A percentile compares a stretch with the other conserved stretches of the same genome.
These are phyloP conservation scores for Adansonia madagascariensis DNA, from an alignment of 441 rosid species.

Conservation along the genomic window DNA sequence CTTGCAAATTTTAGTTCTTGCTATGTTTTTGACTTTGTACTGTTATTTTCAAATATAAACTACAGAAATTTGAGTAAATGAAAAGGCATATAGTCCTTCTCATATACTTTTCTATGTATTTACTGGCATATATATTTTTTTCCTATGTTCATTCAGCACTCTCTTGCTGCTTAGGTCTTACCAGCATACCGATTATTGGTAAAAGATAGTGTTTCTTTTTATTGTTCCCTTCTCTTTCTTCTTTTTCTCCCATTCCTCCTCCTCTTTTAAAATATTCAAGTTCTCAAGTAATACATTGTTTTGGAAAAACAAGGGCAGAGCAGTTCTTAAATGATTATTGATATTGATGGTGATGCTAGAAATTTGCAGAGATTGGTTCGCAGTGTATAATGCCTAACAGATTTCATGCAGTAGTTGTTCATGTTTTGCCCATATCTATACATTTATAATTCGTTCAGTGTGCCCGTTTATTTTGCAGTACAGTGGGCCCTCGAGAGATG, in stretches of 20 bases:
- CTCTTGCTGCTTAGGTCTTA: neutral
- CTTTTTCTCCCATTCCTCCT: neutral
- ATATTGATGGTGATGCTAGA: neutral
- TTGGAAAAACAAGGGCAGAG: constrained; percentile 1
- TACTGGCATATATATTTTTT: neutral
- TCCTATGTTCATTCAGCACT: neutral
- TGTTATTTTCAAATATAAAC: neutral
- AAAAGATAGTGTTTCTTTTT: neutral
- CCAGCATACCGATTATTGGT: neutral
- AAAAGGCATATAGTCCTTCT: neutral
- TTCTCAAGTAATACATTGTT: neutral
- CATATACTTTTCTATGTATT: constrained; percentile 2
- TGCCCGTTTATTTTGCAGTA: constrained; percentile 54
- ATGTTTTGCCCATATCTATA: neutral
- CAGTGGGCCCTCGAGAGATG: constrained; percentile 83
- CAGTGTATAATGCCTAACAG: neutral
- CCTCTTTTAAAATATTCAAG: neutral
- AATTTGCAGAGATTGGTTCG: constrained; percentile 5
- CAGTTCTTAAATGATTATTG: constrained; percentile 1
- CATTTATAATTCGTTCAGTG: constrained; percentile 19
- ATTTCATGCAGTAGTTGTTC: constrained; percentile 1
- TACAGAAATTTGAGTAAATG: neutral
- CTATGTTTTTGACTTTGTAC: neutral
- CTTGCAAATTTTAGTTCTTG: neutral
- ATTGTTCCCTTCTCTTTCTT: neutral